phyloP scores from a whole-genome alignment of 768 basidiomycete genomes.

The Auriculariales sp. region DNA sequence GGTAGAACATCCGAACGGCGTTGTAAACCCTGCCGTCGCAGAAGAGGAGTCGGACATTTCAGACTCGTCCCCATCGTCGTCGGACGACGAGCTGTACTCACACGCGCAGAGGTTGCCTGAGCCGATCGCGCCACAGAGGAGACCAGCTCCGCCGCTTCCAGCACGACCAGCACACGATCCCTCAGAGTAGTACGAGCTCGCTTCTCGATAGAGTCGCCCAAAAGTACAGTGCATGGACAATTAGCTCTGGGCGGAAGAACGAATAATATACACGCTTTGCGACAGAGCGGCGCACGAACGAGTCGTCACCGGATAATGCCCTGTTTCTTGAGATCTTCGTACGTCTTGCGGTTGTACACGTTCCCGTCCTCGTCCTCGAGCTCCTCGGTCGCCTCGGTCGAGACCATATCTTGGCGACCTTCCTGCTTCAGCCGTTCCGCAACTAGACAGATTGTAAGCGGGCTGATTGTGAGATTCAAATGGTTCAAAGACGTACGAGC shows the following conservation, averaged over 20 bases:
- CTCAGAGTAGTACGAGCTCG: no score
- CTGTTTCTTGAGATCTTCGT: constrained; percentile 92
- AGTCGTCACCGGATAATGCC: constrained; percentile 58
- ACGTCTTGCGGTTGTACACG: constrained; percentile 96
- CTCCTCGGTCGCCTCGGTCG: constrained; percentile 94
- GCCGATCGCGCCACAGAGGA: constrained; percentile 37
- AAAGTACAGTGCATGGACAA: no score
- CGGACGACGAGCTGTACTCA: constrained; percentile 73
- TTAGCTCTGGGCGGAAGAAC: no score
- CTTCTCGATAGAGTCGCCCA: no score
- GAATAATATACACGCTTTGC: no score
- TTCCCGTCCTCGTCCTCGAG: constrained; percentile 97
- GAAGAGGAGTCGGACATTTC: constrained; percentile 44
- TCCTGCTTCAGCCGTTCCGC: constrained; percentile 96
- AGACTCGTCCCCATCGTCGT: constrained; percentile 54
- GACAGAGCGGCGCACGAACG: background rate
- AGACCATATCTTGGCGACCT: constrained; percentile 85
- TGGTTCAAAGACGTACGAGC: constrained; percentile 44
- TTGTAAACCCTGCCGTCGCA: constrained; percentile 68
- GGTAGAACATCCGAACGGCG: constrained; percentile 44
- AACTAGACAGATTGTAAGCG: constrained; percentile 48
- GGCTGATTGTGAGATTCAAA: background rate
- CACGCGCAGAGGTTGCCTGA: constrained; percentile 57
- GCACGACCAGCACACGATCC: no score
- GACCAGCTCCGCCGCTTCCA: constrained; percentile 15